Percentiles rank a stretch among this genome's conserved stretches.
Conservation (phyloP, 441 rosid genomes). For the Corymbia citriodora region DNA sequence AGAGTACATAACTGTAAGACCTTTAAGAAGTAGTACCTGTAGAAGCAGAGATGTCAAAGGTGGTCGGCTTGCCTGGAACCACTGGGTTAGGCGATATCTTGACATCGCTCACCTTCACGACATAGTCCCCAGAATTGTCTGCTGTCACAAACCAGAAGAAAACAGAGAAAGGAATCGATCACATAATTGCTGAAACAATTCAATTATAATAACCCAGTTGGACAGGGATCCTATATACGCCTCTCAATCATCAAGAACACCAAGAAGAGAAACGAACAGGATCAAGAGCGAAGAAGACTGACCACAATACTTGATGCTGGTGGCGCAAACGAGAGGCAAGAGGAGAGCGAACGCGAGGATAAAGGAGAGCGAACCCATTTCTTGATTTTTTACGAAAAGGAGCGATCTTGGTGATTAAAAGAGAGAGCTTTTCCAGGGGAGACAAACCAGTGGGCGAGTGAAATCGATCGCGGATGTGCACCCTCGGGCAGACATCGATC, state of each 20-base stretch:
- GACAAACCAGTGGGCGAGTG: neutral
- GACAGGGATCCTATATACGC: neutral
- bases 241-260: neutral
- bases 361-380: neutral
- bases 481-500: neutral
- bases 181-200: neutral
- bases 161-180: neutral
- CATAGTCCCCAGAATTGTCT: slow-evolving; percentile 30
- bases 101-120: slow-evolving; percentile 30
- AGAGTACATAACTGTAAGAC: neutral
- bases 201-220: neutral
- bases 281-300: neutral
- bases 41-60: slow-evolving; percentile 36
- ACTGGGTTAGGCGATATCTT: slow-evolving; percentile 42
- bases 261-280: no score
- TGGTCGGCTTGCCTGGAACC: slow-evolving; percentile 32
- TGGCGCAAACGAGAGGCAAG: slow-evolving; percentile 21
- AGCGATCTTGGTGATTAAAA: neutral
- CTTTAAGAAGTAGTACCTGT: slow-evolving; percentile 22
- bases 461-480: neutral
- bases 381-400: neutral
- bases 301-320: slow-evolving; percentile 32
- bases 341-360: slow-evolving; percentile 17
- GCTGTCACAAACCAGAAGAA: slow-evolving; percentile 1
- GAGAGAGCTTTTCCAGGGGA: neutral